Evolutionary conservation across 1,284 basidiomycete genomes (phyloP), one percentile per base, ranked within the genome.

Genomic region (Ceratobasidium sp.): DNA sequence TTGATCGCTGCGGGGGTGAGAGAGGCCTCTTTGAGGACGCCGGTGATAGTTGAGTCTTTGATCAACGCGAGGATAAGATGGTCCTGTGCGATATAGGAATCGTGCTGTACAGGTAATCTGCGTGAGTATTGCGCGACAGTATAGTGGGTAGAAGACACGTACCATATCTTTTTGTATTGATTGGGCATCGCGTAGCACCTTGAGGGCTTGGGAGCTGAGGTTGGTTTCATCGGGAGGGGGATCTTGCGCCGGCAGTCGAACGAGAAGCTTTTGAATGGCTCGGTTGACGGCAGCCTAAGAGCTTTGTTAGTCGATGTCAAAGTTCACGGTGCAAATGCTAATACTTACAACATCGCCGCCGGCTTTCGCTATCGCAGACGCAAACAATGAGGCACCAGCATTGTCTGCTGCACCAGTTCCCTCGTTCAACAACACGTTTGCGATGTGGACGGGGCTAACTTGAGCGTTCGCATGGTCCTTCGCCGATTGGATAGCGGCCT

Each of bases 391-490:
- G 50, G 84, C 80, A 47, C 81, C 82, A n/a, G 79, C 64, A 62
- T 78, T 77, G 76, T 8, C 81, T 81, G 5, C 84, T 82, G 29
- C 84, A 84, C 78, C 72, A 22, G 82, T 78, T 2, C 80, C 81
- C 60, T 93, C 91, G 76, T 91, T 92, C 67, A 96, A 85, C 19
- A 97, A 87, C 4, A 89, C 90, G 69, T 89, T 90, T 0, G 91
- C 94, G 41, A 97, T 82, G 82, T 97, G 95, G 0, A 86, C 89
- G 22, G 95, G 95, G 66, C 90, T 84, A 8, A 93, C 92, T 87
- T 95, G 92, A 0, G 90, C 89, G 80, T 96, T 91, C 11, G 91
- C 86, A 81, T 95, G 89, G 82, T 96, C 94, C 81, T 90, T 94
- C 44, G 94, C 93, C 54, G 93, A 87, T 80, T 95, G 93, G 66